Evolutionary conservation across 2,329 filamentous ascomycete species (phyloP), one percentile per base, ranked within the genome.

Genomic region (Cladosporium phlei): DNA sequence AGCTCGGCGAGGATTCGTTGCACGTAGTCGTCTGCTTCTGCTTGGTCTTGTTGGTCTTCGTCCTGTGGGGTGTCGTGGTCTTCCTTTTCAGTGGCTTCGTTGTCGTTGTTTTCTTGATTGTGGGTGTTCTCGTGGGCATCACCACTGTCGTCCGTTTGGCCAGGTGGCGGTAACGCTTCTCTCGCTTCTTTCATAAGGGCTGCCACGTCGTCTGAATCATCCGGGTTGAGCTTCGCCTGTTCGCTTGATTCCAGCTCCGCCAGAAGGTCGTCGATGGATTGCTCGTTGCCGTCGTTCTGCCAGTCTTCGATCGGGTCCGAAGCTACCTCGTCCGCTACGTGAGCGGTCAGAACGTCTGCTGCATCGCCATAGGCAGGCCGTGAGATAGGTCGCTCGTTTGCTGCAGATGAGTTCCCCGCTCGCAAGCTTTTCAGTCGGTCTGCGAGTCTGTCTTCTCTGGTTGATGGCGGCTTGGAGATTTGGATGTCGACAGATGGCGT

Each of bases 1-100:
- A 74, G 54, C 51, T 72, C 70, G 5, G 70, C 71, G 44, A 75
- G 66, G 6, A 74, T 63, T 35, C 63, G 60, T 29, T 70, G 64
- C 28, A 75, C 69, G 16, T 73, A 66, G 16, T 73, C 70, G 28
- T 73, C 67, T 9, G 71, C 69, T 39, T 71, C 70, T 52, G 64
- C 50, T 37, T 66, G 61, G 33, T 66, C 65, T 24, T 52, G 50
- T 32, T 56, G 39, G 30, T 65, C 63, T 43, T 60, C 51, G 2
- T 35, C 37, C 28, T 56, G 52, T 3, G 50, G 47, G 11, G 51
- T 34, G 17, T 49, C 14, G 2, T 43, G 42, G 19, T 33, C 50
- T 2, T 45, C 21, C 14, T 50, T 5, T 14, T 6, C 34, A n/a
- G n/a, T n/a, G 17, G 44, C 38, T n/a, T 44, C 32, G 10, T 14